Evolutionary conservation across 306 rosid species (phyloP).

Genomic region (Malus domestica): ASM211411v1 NC_041789.1:30427001-30427500

Average conservation of each 20-base stretch:
- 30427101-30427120: neutral
- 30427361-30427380: neutral
- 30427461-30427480: slow-evolving; percentile 37
- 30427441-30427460: slow-evolving; percentile 48
- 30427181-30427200: too few species aligned
- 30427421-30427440: slow-evolving; percentile 63
- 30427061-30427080: too few species aligned
- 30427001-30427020: too few species aligned
- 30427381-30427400: neutral
- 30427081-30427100: neutral
- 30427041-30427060: too few species aligned
- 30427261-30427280: too few species aligned
- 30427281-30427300: neutral
- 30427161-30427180: too few species aligned
- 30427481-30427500: slow-evolving; percentile 41
- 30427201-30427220: too few species aligned
- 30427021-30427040: too few species aligned
- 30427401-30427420: slow-evolving; percentile 4
- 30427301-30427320: neutral
- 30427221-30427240: too few species aligned
- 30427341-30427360: neutral
- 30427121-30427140: too few species aligned
- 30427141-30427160: too few species aligned
- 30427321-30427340: neutral
- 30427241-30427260: too few species aligned